A percentile compares a stretch with the other conserved stretches of the same genome.
Evolutionary conservation across 2,329 filamentous ascomycete species (phyloP).

Genomic region (Didymella pinodella): DNA sequence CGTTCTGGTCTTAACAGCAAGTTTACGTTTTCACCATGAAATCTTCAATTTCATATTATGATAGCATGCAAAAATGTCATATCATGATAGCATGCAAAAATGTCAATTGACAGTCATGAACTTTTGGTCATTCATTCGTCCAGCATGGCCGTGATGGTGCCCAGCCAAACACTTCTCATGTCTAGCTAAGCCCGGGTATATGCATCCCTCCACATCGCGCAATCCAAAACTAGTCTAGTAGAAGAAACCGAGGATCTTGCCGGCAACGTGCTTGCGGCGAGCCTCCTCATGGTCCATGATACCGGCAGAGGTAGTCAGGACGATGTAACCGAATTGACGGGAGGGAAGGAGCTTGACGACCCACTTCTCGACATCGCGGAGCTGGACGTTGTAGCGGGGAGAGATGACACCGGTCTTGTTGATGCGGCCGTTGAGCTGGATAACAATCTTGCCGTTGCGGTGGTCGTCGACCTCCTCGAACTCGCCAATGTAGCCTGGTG

Average conservation of each 20-base stretch:
- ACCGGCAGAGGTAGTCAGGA: slow-evolving; percentile 97
- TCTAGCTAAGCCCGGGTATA: slow-evolving; percentile 42
- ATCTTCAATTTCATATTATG: background rate
- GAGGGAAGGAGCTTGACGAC: slow-evolving; percentile 98
- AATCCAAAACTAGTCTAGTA: slow-evolving; percentile 69
- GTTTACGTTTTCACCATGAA: background rate
- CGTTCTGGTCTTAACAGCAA: background rate
- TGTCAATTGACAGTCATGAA: slow-evolving; percentile 23
- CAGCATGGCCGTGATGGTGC: slow-evolving; percentile 40
- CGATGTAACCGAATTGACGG: slow-evolving; percentile 99
- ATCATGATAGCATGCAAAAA: background rate
- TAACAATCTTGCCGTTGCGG: slow-evolving; percentile 99
- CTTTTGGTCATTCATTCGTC: slow-evolving; percentile 45
- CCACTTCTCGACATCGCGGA: slow-evolving; percentile 99
- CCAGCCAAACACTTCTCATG: slow-evolving; percentile 35
- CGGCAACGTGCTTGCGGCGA: slow-evolving; percentile 96
- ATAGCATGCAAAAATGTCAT: background rate
- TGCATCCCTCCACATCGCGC: slow-evolving; percentile 35
- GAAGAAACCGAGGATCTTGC: slow-evolving; percentile 99
- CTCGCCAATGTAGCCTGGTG: slow-evolving; percentile 94
- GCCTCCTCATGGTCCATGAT: slow-evolving; percentile 99
- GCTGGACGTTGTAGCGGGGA: slow-evolving; percentile 98
- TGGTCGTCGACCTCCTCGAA: slow-evolving; percentile 99
- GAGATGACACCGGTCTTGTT: slow-evolving; percentile 99
- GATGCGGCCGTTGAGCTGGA: slow-evolving; percentile 98